phyloP scores from a whole-genome alignment of 192 early-diverging fungal species.

The Gryganskiella cystojenkinii region DNA sequence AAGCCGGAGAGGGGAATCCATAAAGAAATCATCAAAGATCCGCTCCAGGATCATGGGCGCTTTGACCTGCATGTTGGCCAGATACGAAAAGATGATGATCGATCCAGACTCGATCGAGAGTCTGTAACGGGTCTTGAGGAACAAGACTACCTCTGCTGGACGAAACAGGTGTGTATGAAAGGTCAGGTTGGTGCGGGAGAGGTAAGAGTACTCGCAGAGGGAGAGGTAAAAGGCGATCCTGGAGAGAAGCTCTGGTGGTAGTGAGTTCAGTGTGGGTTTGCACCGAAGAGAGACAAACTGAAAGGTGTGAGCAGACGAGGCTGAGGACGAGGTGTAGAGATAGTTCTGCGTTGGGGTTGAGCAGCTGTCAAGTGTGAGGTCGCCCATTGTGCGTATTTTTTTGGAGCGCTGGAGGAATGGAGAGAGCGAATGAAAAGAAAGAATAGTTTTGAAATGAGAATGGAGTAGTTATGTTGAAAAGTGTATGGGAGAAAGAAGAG shows the following conservation, averaged over 20 bases:
- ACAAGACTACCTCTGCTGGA: slow-evolving; percentile 50
- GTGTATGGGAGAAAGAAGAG: too few relatives aligned
- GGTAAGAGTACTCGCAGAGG: slow-evolving; percentile 45
- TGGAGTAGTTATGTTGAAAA: too few relatives aligned
- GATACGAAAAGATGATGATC: slow-evolving; percentile 55
- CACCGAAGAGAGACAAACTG: slow-evolving; percentile 26
- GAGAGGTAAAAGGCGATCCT: slow-evolving; percentile 33
- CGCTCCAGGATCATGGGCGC: slow-evolving; percentile 50
- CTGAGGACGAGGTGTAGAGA: background rate
- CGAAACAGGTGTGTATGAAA: slow-evolving; percentile 44
- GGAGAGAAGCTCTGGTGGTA: slow-evolving; percentile 52
- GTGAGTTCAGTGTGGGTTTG: slow-evolving; percentile 18
- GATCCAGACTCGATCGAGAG: slow-evolving; percentile 54
- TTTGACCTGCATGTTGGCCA: slow-evolving; percentile 52
- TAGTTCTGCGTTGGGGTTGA: background rate
- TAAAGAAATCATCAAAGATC: slow-evolving; percentile 60
- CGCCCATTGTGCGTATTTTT: too few relatives aligned
- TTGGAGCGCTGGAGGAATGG: background rate
- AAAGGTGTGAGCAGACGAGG: background rate
- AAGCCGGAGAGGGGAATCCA: slow-evolving; percentile 24
- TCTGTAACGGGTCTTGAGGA: slow-evolving; percentile 50
- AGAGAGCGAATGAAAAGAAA: background rate
- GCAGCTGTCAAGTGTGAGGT: too few relatives aligned
- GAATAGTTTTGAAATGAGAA: too few relatives aligned
- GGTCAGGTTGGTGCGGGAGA: slow-evolving; percentile 38